Evolutionary conservation across 2,329 filamentous ascomycete genomes (phyloP).

Genomic region (Xylaria sp.): DNA sequence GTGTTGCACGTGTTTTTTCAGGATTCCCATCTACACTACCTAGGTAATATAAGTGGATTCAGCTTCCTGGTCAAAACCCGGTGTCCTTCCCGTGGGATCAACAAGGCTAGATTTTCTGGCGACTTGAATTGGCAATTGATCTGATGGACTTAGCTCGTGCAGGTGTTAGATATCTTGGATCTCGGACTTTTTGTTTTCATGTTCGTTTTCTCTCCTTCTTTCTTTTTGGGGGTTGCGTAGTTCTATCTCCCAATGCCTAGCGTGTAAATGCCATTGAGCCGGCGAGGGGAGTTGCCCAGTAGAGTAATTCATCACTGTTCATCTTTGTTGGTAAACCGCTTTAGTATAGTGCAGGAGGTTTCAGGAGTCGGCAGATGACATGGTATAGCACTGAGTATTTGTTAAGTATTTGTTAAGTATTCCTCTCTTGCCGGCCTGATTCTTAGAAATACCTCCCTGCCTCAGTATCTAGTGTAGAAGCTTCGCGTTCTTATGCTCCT

Average conservation of each 20-base stretch:
- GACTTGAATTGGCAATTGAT: conserved; percentile 19
- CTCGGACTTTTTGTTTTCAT: neutral
- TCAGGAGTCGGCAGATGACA: conserved; percentile 19
- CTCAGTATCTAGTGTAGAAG: neutral
- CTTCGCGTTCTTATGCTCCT: conserved; percentile 5
- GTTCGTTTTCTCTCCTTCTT: too few species aligned
- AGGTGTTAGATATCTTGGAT: neutral
- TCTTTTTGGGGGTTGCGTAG: neutral
- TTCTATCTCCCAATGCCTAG: neutral
- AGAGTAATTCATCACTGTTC: neutral
- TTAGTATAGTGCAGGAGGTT: conserved; percentile 30
- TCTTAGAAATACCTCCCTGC: neutral
- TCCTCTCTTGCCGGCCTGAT: neutral
- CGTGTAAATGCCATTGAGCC: neutral
- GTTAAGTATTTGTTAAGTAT: too few species aligned
- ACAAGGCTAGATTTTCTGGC: neutral
- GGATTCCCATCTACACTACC: neutral
- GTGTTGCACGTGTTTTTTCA: conserved; percentile 21
- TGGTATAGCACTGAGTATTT: neutral
- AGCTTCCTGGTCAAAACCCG: conserved; percentile 1
- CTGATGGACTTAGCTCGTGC: neutral
- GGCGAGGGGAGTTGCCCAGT: neutral
- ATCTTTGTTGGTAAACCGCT: neutral
- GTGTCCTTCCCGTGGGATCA: conserved; percentile 23
- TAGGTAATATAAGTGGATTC: conserved; percentile 5